These are phyloP conservation scores for Blastocrithidia nonstop DNA, from an alignment of 208 protist species.

Conservation along the genomic window DNA sequence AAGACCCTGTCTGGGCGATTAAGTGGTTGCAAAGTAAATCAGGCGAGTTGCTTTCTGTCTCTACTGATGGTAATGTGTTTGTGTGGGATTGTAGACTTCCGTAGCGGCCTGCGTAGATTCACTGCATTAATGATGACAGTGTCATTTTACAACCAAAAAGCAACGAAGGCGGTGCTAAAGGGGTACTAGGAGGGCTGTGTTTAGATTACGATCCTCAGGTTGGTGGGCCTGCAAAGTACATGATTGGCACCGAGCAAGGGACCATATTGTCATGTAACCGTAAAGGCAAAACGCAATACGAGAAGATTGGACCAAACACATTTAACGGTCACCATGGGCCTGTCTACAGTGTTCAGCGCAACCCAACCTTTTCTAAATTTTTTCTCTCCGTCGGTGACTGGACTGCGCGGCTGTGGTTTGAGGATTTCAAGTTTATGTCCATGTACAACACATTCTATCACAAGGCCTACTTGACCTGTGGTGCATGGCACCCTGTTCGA, in stretches of 20 bases:
- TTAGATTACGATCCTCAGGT: constrained; percentile 91
- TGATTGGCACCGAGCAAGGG: constrained; percentile 94
- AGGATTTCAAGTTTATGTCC: constrained; percentile 90
- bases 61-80: constrained; percentile 90
- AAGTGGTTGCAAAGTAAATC: constrained; percentile 94
- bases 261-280: constrained; percentile 88
- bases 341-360: constrained; percentile 90
- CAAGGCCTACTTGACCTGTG: constrained; percentile 88
- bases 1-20: constrained; percentile 93
- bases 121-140: constrained; percentile 60
- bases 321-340: constrained; percentile 94
- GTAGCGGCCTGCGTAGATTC: constrained; percentile 81
- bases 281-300: constrained; percentile 88
- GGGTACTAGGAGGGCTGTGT: constrained; percentile 84
- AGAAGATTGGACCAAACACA: constrained; percentile 87
- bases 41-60: constrained; percentile 88
- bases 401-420: constrained; percentile 91
- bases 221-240: constrained; percentile 91
- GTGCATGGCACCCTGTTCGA: constrained; percentile 86
- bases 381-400: constrained; percentile 95
- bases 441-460: constrained; percentile 95
- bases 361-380: constrained; percentile 92
- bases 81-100: constrained; percentile 93
- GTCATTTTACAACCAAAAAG: constrained; percentile 80
- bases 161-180: constrained; percentile 79